Evolutionary conservation across 179 eudicot species (phyloP), one percentile per base, ranked within the genome.

Genomic region (Amaranthus tricolor): DNA sequence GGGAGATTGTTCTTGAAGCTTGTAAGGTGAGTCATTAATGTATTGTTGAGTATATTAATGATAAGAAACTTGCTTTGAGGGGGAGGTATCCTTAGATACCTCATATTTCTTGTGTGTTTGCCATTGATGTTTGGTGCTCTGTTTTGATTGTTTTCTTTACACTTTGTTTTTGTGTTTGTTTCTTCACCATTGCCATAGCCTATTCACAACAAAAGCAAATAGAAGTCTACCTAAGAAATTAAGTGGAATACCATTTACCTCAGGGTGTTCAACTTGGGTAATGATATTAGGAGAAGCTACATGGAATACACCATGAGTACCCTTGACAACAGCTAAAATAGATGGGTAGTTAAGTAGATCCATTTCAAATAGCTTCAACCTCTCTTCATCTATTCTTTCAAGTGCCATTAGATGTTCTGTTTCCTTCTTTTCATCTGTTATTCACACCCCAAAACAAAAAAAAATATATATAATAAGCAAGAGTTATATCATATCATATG

Each of bases 281-380:
- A 90, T 83, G 54, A 77, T 84, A 79, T 84, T 81, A 19, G 95
- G 97, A 12, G 95, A 87, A 9, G 97, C 97, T 12, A 91, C 51
- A 80, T 91, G 95, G 73, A 91, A 87, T 13, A 91, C 91, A 21
- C 97, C 97, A 19, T 74, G 1, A 45, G 89, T 65, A 53, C 91
- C 92, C 1, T 44, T 71, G 12, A 92, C 73, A 44, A 88, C 91
- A 7, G 87, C 83, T n/a, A 76, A 53, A 11, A 92, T 84, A 31
- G 97, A 87, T 16, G 86, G 88, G 45, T 88, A 88, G 66, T 92
- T 78, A 50, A 92, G 95, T 24, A 92, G 82, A 80, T 92, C 93
- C 61, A 92, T 90, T 62, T 90, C 88, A 67, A 88, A 88, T 12
- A 90, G 84, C 7, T 78, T 82, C 15, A 91, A 88, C 11, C 86